These are phyloP conservation scores for Fimicolochytrium jonesii DNA, from an alignment of 192 early-diverging fungal genomes.

Conservation along the genomic window DNA sequence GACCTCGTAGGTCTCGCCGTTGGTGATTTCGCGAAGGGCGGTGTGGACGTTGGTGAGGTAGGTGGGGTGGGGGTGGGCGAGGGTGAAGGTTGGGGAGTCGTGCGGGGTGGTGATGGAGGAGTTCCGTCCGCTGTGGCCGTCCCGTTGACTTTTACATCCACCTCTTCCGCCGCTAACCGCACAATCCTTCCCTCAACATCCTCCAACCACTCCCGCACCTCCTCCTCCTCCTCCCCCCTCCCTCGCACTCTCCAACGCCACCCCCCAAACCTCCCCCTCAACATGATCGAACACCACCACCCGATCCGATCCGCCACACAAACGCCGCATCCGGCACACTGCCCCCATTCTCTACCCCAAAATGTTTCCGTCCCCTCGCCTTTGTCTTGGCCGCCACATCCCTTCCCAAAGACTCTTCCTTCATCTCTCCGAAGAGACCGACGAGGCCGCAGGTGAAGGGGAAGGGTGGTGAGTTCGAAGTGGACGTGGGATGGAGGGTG, in stretches of 20 bases:
- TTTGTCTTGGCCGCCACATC: neutral
- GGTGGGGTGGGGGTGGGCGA: conserved; percentile 20
- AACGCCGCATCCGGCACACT: conserved; percentile 68
- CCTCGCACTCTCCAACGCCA: conserved; percentile 9
- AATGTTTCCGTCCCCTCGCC: conserved; percentile 6
- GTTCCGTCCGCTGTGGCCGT: conserved; percentile 41
- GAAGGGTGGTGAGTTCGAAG: conserved; percentile 27
- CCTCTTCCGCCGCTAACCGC: neutral
- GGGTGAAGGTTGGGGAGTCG: neutral
- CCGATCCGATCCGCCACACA: conserved; percentile 63
- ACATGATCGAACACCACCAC: conserved; percentile 70
- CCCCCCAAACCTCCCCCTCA: conserved; percentile 17
- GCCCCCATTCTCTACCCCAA: conserved; percentile 1
- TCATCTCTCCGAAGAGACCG: conserved; percentile 93
- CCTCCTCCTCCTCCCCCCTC: conserved; percentile 3
- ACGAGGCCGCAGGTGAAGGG: conserved; percentile 81
- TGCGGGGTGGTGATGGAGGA: conserved; percentile 2
- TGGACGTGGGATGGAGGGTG: neutral
- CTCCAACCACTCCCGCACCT: conserved; percentile 12
- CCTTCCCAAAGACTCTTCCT: conserved; percentile 61
- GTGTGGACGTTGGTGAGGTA: conserved; percentile 60
- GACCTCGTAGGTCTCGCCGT: conserved; percentile 94
- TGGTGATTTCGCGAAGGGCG: conserved; percentile 58
- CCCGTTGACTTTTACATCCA: neutral
- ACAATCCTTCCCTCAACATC: neutral